These are phyloP conservation scores for Tolypocladium inflatum DNA, from an alignment of 2,329 filamentous ascomycete genomes.

Conservation along the genomic window DNA sequence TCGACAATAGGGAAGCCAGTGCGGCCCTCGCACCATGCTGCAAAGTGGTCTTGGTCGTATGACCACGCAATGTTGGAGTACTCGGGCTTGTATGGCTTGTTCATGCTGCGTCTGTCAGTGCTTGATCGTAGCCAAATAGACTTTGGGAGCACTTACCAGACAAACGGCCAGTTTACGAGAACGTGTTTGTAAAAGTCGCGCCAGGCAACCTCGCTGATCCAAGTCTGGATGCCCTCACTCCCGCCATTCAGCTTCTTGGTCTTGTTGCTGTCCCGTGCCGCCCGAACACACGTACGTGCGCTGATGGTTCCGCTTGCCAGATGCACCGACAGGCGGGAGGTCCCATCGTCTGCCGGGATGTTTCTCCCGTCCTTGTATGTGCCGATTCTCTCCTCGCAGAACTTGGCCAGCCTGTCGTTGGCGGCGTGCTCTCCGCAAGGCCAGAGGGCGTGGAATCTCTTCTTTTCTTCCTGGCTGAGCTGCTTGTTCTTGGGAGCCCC, in stretches of 20 bases:
- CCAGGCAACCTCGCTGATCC: conserved; percentile 82
- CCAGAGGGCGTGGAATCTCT: conserved; percentile 51
- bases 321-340: conserved; percentile 64
- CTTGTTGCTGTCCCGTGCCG: conserved; percentile 53
- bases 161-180: conserved; percentile 74
- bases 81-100: conserved; percentile 65
- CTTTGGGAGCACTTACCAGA: conserved; percentile 43
- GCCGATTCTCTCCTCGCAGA: conserved; percentile 53
- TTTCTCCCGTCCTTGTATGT: conserved; percentile 59
- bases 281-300: conserved; percentile 54
- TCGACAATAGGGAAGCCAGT: conserved; percentile 82
- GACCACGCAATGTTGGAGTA: conserved; percentile 80
- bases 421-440: conserved; percentile 72
- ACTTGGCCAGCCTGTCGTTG: conserved; percentile 50
- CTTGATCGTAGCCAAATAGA: no score
- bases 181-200: conserved; percentile 85
- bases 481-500: conserved; percentile 52
- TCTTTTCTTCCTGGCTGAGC: conserved; percentile 48
- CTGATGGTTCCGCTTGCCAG: conserved; percentile 60
- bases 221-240: conserved; percentile 54
- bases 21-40: conserved; percentile 62
- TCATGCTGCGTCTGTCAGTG: conserved; percentile 30
- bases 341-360: conserved; percentile 50
- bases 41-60: conserved; percentile 59
- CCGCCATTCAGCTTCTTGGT: conserved; percentile 58